Evolutionary conservation across 1,284 basidiomycete species (phyloP).

Genomic region (Cryptococcus hybrid): DNA sequence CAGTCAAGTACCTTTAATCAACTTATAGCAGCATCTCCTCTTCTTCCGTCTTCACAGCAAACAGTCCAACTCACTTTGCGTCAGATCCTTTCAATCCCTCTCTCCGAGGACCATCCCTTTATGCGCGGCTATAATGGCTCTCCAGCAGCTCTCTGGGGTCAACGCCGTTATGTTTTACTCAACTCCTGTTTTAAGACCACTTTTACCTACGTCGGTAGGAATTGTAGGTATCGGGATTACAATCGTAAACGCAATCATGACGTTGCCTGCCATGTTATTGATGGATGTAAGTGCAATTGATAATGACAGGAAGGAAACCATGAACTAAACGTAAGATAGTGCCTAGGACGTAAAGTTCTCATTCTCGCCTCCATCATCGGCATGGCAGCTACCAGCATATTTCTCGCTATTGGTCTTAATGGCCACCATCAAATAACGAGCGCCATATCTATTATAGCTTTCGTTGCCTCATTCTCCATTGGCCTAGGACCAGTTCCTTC

Average conservation of each 20-base stretch:
- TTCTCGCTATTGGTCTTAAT: constrained; percentile 72
- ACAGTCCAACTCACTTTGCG: constrained; percentile 25
- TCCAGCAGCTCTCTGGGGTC: constrained; percentile 77
- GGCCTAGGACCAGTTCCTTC: constrained; percentile 89
- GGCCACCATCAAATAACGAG: constrained; percentile 60
- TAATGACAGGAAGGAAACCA: not conserved
- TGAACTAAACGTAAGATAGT: constrained; percentile 17
- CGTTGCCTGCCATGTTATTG: constrained; percentile 76
- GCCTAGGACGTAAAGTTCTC: constrained; percentile 49
- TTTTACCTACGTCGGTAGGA: constrained; percentile 69
- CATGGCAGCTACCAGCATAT: constrained; percentile 64
- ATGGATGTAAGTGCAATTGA: constrained; percentile 62
- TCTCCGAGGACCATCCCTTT: constrained; percentile 65
- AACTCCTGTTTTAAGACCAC: constrained; percentile 74
- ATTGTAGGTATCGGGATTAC: constrained; percentile 51
- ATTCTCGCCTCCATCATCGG: constrained; percentile 57
- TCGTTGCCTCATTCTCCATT: constrained; percentile 82
- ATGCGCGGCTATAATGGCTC: constrained; percentile 68
- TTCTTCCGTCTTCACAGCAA: too few species aligned
- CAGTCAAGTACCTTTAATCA: not conserved
- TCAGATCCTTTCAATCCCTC: constrained; percentile 56
- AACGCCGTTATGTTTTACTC: constrained; percentile 86
- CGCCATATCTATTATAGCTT: constrained; percentile 73
- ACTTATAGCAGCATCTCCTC: not conserved
- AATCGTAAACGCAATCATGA: constrained; percentile 75